Percentiles rank a stretch among this genome's conserved stretches.
Evolutionary conservation across 2,329 filamentous ascomycete species (phyloP).

Genomic region (Claviceps digitariae): DNA sequence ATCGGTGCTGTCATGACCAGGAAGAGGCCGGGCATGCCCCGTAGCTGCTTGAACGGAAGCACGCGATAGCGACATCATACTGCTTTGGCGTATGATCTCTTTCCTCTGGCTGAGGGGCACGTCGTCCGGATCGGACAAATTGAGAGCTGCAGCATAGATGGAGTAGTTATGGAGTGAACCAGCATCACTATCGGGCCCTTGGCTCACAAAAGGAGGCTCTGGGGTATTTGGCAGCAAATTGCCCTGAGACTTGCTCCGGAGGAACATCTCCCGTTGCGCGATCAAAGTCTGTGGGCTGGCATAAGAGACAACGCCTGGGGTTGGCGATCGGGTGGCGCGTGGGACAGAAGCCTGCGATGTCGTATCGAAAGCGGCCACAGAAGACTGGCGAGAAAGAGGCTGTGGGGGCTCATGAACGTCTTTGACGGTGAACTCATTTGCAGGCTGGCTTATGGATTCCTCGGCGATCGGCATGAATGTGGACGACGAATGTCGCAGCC

Average conservation of each 20-base stretch:
- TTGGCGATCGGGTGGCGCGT: conserved; percentile 12
- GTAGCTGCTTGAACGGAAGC: conserved; percentile 13
- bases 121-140: conserved; percentile 43
- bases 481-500: conserved; percentile 4
- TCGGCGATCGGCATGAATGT: conserved; percentile 30
- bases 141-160: conserved; percentile 16
- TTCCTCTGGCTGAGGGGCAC: conserved; percentile 58
- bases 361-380: conserved; percentile 10
- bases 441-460: conserved; percentile 17
- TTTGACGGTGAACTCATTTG: conserved; percentile 8
- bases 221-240: conserved; percentile 18
- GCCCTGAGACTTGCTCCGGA: conserved; percentile 37
- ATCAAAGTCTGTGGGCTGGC: conserved; percentile 41
- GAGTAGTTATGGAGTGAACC: conserved; percentile 26
- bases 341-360: conserved; percentile 1
- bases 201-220: conserved; percentile 13
- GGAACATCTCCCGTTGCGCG: conserved; percentile 39
- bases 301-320: conserved; percentile 35
- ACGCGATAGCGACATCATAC: conserved; percentile 19
- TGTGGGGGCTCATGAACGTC: conserved; percentile 1
- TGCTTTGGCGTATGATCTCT: conserved; percentile 43
- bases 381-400: conserved; percentile 10
- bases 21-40: conserved; percentile 7
- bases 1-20: conserved; percentile 17
- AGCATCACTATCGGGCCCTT: conserved; percentile 25